A percentile compares a stretch with the other conserved stretches of the same genome.
phyloP scores from a whole-genome alignment of 768 basidiomycete species.

The Lactarius tabidus region DNA sequence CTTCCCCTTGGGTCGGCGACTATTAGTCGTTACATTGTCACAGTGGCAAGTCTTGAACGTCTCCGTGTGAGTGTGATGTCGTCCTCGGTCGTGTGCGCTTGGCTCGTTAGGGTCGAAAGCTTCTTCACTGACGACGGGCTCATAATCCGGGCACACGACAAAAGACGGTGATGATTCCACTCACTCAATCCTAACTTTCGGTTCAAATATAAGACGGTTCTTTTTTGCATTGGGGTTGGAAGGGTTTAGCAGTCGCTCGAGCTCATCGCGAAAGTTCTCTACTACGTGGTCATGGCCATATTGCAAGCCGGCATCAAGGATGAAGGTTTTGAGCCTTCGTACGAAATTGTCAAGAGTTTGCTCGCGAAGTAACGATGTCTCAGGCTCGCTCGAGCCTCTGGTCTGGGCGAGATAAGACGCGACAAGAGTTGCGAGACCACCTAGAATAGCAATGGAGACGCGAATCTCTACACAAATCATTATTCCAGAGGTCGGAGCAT shows the following conservation, averaged over 20 bases:
- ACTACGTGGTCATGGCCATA: conserved; percentile 39
- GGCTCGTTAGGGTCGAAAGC: not conserved
- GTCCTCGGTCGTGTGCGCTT: not conserved
- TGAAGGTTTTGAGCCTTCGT: conserved; percentile 53
- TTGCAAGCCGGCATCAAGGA: conserved; percentile 48
- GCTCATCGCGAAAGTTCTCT: conserved; percentile 35
- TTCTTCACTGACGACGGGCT: not conserved
- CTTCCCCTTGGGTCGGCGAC: no score
- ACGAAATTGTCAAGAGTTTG: conserved; percentile 65
- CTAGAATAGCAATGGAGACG: conserved; percentile 37
- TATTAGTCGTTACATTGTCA: not conserved
- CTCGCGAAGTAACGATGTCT: conserved; percentile 48
- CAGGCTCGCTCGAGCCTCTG: conserved; percentile 68
- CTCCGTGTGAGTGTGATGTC: not conserved
- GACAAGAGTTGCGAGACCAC: conserved; percentile 58
- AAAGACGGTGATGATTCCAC: not conserved
- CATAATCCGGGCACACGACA: not conserved
- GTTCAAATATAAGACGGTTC: not conserved
- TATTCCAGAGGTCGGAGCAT: not conserved
- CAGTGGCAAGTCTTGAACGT: not conserved
- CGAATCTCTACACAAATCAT: conserved; percentile 30
- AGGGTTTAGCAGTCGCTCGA: conserved; percentile 42
- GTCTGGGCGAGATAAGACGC: conserved; percentile 68
- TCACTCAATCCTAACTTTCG: not conserved
- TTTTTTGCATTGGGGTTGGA: not conserved